Conservation (phyloP, 2,329 filamentous ascomycete genomes). For the Arthroderma uncinatum region DNA sequence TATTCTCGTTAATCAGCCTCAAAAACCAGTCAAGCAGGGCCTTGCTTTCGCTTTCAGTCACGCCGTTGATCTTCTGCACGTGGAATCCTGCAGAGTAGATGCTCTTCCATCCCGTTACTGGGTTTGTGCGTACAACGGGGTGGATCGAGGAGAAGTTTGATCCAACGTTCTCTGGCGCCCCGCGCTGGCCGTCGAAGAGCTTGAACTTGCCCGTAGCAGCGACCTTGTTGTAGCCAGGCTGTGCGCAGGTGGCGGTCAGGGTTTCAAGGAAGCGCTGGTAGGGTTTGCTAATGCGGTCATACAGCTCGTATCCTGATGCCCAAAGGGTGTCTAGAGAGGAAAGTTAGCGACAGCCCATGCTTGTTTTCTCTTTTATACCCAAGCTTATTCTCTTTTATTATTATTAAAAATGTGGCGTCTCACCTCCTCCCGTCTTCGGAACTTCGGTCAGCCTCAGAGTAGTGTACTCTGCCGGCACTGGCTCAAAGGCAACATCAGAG, state of each 20-base stretch:
- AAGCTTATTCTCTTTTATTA: no score
- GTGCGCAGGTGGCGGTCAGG: conserved; percentile 29
- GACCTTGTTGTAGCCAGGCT: conserved; percentile 23
- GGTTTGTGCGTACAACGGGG: conserved; percentile 44
- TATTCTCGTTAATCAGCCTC: conserved; percentile 30
- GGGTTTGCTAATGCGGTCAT: conserved; percentile 32
- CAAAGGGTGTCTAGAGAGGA: conserved; percentile 30
- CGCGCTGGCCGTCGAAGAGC: conserved; percentile 26
- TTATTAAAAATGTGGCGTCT: background rate
- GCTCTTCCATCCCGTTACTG: conserved; percentile 30
- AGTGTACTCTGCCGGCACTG: conserved; percentile 38
- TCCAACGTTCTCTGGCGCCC: conserved; percentile 49
- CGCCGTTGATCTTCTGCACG: conserved; percentile 24
- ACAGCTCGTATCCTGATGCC: conserved; percentile 35
- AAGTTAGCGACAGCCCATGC: background rate
- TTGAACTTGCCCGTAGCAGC: conserved; percentile 24
- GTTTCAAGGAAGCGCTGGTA: conserved; percentile 32
- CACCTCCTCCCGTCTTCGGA: conserved; percentile 34
- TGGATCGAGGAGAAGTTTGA: conserved; percentile 39
- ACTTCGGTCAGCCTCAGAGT: conserved; percentile 36
- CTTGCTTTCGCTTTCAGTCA: conserved; percentile 25
- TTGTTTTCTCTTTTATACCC: background rate
- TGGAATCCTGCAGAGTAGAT: conserved; percentile 28
- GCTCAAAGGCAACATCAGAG: conserved; percentile 42
- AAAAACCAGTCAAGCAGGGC: conserved; percentile 28